phyloP scores from a whole-genome alignment of 2,329 filamentous ascomycete species.

The Aschersonia sp. region DNA sequence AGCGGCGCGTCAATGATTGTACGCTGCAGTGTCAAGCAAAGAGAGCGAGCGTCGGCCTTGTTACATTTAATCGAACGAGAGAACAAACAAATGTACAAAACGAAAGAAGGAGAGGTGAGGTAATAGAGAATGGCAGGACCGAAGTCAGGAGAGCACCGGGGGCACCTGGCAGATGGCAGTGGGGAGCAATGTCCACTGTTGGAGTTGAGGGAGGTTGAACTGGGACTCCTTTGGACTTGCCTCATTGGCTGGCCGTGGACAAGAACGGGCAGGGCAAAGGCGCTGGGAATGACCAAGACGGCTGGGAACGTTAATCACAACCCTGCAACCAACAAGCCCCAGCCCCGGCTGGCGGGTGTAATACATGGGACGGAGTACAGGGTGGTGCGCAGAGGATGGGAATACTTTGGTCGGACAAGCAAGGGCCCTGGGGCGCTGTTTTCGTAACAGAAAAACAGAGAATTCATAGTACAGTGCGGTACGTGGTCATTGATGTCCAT shows the following conservation, averaged over 20 bases:
- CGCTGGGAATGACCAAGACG: neutral
- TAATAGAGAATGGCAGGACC: neutral
- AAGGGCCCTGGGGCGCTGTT: no score
- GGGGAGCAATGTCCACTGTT: neutral
- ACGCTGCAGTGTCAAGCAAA: neutral
- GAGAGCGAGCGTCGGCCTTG: neutral
- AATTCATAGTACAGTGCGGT: no score
- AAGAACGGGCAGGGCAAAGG: neutral
- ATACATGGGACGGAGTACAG: no score
- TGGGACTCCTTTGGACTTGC: neutral
- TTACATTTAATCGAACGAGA: neutral
- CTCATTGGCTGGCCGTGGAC: neutral
- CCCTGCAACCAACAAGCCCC: no score
- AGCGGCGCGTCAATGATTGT: no score
- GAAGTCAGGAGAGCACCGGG: neutral
- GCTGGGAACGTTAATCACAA: neutral
- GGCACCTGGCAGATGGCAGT: neutral
- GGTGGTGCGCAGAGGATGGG: neutral
- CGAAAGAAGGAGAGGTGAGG: neutral
- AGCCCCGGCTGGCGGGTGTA: no score
- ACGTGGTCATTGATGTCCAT: no score
- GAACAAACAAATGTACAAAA: neutral
- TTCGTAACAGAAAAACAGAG: no score
- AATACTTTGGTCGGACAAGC: neutral
- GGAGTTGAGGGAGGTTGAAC: neutral